A percentile compares a stretch with the other conserved stretches of the same genome.
Evolutionary conservation across 257 asterid genomes (phyloP).

Genomic region (Coffea eugenioides): DNA sequence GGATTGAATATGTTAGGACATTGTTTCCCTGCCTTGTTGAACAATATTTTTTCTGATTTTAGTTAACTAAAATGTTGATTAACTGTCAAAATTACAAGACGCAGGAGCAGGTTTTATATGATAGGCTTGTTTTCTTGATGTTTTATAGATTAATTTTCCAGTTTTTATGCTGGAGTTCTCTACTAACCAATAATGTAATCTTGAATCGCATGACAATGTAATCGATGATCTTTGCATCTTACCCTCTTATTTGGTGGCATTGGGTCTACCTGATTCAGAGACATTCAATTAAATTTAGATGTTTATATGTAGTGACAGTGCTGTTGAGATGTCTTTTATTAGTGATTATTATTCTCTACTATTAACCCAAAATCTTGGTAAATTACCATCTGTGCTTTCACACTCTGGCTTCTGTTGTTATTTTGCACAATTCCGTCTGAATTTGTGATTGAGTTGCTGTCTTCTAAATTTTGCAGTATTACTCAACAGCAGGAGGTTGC

Average conservation of each 20-base stretch:
- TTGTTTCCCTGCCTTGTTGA: background rate
- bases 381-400: background rate
- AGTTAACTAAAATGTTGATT: too few species aligned
- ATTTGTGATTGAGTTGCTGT: background rate
- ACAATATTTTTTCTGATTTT: background rate
- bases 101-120: background rate
- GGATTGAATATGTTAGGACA: background rate
- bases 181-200: background rate
- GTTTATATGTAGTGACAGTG: background rate
- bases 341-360: background rate
- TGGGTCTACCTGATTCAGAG: too few species aligned
- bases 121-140: background rate
- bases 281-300: background rate
- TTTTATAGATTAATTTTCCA: background rate
- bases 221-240: background rate
- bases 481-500: constrained; percentile 72
- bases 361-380: background rate
- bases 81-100: background rate
- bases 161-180: background rate
- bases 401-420: background rate
- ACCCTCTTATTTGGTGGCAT: too few species aligned
- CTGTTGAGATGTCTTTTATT: background rate
- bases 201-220: background rate
- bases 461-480: constrained; percentile 54
- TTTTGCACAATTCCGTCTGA: background rate